Conservation (phyloP, 257 asterid genomes). For the Verbena officinalis region DNA sequence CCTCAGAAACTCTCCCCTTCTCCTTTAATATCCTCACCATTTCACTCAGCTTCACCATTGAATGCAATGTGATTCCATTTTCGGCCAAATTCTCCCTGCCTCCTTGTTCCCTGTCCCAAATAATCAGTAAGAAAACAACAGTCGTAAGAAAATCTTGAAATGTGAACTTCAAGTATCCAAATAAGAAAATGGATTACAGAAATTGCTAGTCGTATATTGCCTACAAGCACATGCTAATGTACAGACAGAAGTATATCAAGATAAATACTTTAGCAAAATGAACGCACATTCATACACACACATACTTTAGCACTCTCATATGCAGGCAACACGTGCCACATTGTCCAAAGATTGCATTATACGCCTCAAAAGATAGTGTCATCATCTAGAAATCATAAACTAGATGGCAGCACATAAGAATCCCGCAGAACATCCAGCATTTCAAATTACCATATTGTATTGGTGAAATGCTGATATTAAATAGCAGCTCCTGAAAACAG, state of each 20-base stretch:
- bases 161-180: neutral
- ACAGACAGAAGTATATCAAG: neutral
- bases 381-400: conserved; percentile 12
- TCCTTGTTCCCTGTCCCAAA: conserved; percentile 84
- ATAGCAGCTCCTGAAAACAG: neutral
- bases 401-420: neutral
- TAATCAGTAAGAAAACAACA: conserved; percentile 22
- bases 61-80: conserved; percentile 79
- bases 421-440: neutral
- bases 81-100: conserved; percentile 93
- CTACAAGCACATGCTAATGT: neutral
- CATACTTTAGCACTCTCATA: neutral
- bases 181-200: neutral
- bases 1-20: conserved; percentile 92
- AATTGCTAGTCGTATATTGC: neutral
- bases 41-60: conserved; percentile 88
- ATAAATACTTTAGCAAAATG: neutral
- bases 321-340: neutral
- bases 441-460: neutral
- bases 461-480: neutral
- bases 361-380: neutral
- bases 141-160: neutral
- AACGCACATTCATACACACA: conserved; percentile 10
- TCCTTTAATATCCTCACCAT: conserved; percentile 91
- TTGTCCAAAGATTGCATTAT: neutral